Evolutionary conservation across 78 protist genomes (phyloP), one percentile per base, ranked within the genome.

Genomic region (Dictyostelium purpureum): DNA sequence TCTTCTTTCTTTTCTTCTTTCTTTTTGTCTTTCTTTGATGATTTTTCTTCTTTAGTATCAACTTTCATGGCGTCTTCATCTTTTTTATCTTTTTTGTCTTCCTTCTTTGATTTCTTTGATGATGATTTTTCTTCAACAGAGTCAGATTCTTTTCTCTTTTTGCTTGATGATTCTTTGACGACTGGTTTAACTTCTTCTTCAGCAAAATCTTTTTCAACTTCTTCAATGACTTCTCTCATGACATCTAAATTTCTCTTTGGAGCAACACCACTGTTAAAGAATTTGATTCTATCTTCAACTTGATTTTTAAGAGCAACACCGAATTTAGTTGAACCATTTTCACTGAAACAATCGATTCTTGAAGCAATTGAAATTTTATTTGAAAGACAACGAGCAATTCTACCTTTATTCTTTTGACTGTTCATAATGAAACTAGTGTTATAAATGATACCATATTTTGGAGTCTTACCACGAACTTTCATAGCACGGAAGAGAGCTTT

Each of bases 401-500:
- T 96, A 47, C 99, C 99, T 89, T 98, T 98, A 98, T 98, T 96
- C 95, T 98, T 97, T 21, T 81, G 79, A 12, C 79, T 73, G 0
- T 98, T 98, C 9, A 96, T 95, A 80, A 99, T 97, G 90, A 97
- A 97, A 14, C 98, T 19, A 6, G 98, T 75, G 94, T 99, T 97
- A 96, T 71, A 99, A 89, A 99, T 94, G 59, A 98, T 97, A 40
- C 99, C 99, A 90, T 99, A 99, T 91, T 98, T 99, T 77, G 99
- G 99, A 19, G 99, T 98, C 95, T 97, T 98, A 24, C 98, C 96
- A 67, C 93, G 73, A 19, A 95, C 82, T 94, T 98, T 98, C 43
- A 98, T 87, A 26, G 99, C 99, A 2, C 99, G 89, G 98, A 99
- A 99, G 51, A 99, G 96, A 6, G 99, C 99, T 96, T 99, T 99